phyloP scores from a whole-genome alignment of 768 basidiomycete genomes.

The Lepiota brunneoincarnata region DNA sequence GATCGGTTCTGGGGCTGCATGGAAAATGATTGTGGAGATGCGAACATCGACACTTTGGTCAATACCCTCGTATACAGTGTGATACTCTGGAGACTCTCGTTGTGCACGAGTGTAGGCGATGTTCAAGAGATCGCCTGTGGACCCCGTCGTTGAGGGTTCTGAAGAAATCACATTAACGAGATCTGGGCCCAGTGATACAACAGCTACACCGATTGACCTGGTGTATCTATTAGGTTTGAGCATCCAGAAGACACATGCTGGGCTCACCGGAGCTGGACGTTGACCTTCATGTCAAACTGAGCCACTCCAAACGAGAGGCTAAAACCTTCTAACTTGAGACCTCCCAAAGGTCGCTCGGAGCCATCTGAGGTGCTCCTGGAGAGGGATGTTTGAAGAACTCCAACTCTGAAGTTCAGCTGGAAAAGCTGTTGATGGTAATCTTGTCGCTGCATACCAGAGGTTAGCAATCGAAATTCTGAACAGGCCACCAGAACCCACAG shows the following conservation, averaged over 20 bases:
- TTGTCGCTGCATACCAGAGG: slow-evolving; percentile 27
- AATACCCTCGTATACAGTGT: slow-evolving; percentile 73
- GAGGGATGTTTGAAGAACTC: slow-evolving; percentile 74
- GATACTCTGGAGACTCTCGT: slow-evolving; percentile 82
- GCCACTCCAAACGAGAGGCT: slow-evolving; percentile 69
- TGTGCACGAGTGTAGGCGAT: slow-evolving; percentile 81
- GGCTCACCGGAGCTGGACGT: slow-evolving; percentile 70
- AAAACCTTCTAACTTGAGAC: slow-evolving; percentile 78
- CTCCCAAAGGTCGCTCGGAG: slow-evolving; percentile 72
- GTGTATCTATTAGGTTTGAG: slow-evolving; percentile 7
- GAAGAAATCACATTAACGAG: slow-evolving; percentile 70
- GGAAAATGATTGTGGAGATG: slow-evolving; percentile 88
- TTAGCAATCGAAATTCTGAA: not conserved
- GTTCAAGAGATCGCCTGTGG: slow-evolving; percentile 66
- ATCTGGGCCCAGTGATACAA: slow-evolving; percentile 53
- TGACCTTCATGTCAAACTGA: slow-evolving; percentile 85
- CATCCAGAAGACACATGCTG: not conserved
- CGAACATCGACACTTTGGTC: slow-evolving; percentile 87
- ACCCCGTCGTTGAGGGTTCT: slow-evolving; percentile 33
- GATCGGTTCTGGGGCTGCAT: slow-evolving; percentile 86
- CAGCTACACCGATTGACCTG: slow-evolving; percentile 75
- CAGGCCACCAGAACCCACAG: slow-evolving; percentile 35
- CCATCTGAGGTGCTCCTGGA: slow-evolving; percentile 64
- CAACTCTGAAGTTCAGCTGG: slow-evolving; percentile 86
- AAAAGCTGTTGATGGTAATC: slow-evolving; percentile 60